Base-by-base conservation (phyloP, 179 eudicot genomes). In the Silene noctiflora region DNA sequence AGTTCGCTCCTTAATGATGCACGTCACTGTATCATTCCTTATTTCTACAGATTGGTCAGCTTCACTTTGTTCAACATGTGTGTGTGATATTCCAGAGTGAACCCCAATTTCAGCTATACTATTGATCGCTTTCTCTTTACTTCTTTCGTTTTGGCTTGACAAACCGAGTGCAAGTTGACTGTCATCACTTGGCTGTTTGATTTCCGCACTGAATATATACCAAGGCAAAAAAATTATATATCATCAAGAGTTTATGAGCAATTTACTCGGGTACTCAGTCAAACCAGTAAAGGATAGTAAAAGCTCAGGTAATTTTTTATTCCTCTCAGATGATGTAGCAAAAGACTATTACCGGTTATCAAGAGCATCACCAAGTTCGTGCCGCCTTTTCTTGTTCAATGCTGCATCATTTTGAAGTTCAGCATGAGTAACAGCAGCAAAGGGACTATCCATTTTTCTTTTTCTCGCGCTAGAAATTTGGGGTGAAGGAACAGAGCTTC, bases 341-440 rank as follows among this genome's bases (percentile, higher is more conserved):
- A 64, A 70, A 53, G 78, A 75, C 16, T 56, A 35, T 39, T 89
- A 89, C 93, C 89, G 39, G 48, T 74, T 46, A 65, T 74, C 67
- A 56, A 48, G 63, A 59, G 75, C 67, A 53, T 65, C 80, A 76
- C 75, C 87, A 21, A 46, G 78, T 61, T 86, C 88, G 75, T 84
- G 86, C 79, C 84, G 91, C 78, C 90, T 85, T 83, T 82, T 94
- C 85, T 88, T 92, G 70, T 83, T 84, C 22, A 68, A 82, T 29
- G 74, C 86, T 53, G 67, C 84, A 31, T 75, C 90, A 72, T 83
- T 86, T 67, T 80, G 83, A 55, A 83, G 79, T 79, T 84, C 61
- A 56, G 80, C 73, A 81, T 85, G 89, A 68, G 39, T 46, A 24
- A 31, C 78, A 31, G 73, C 60, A 48, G 19, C 77, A 29, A 67